A percentile compares a stretch with the other conserved stretches of the same genome.
These are phyloP conservation scores for Aspergillus nomiae DNA, from an alignment of 2,329 filamentous ascomycete genomes.

Conservation along the genomic window DNA sequence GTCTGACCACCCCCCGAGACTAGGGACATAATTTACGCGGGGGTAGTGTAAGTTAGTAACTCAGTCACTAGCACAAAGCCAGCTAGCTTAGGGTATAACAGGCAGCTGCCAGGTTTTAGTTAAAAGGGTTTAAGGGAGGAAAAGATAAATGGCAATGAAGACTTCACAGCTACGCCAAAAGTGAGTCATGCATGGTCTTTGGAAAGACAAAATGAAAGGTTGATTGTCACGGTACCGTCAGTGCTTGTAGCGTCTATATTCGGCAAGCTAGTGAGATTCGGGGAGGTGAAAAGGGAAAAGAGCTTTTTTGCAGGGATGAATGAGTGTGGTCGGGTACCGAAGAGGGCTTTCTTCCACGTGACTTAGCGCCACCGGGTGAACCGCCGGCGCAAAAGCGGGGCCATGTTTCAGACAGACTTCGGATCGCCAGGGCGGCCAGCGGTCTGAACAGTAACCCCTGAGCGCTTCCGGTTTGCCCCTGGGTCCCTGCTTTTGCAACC, in stretches of 20 bases:
- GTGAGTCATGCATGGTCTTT: neutral
- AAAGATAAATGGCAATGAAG: neutral
- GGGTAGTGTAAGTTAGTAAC: neutral
- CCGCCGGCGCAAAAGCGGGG: constrained; percentile 4
- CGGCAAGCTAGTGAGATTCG: neutral
- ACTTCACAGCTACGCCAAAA: neutral
- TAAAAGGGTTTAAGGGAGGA: neutral
- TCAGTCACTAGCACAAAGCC: constrained; percentile 2
- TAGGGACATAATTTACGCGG: constrained; percentile 54
- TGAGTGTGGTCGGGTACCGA: constrained; percentile 1
- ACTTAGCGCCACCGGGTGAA: neutral
- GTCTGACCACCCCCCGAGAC: constrained; percentile 60
- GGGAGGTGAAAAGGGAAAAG: neutral
- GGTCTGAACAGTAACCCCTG: constrained; percentile 17
- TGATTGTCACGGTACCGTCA: neutral
- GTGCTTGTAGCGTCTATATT: neutral
- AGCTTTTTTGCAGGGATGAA: neutral
- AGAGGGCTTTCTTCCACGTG: constrained; percentile 2
- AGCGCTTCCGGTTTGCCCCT: constrained; percentile 14
- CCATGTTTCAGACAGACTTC: constrained; percentile 13
- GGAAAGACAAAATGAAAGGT: neutral
- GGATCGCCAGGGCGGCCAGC: constrained; percentile 15
- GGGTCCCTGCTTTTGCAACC: constrained; percentile 13
- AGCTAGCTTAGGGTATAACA: neutral
- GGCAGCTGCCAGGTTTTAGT: neutral